A percentile compares a stretch with the other conserved stretches of the same genome.
phyloP scores from a whole-genome alignment of 345 rosid species.

The Rhizophora mangle region DNA sequence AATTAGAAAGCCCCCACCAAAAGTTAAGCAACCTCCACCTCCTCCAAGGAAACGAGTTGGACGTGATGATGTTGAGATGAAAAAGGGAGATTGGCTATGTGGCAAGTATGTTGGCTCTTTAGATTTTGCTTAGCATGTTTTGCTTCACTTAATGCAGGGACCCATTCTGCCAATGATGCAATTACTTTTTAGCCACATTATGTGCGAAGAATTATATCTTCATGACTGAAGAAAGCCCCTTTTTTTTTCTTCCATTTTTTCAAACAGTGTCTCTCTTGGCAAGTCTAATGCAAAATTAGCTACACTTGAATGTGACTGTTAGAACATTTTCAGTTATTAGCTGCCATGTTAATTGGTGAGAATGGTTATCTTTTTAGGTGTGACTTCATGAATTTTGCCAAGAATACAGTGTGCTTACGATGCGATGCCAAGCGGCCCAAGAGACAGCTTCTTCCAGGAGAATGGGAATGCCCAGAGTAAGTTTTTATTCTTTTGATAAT shows the following conservation, averaged over 20 bases:
- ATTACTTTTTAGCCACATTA: too few species aligned
- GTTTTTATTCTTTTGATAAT: slow-evolving; percentile 24
- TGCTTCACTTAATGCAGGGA: neutral
- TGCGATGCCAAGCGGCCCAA: slow-evolving; percentile 98
- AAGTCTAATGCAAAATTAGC: neutral
- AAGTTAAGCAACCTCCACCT: slow-evolving; percentile 96
- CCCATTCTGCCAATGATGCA: too few species aligned
- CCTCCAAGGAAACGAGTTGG: slow-evolving; percentile 90
- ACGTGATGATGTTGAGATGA: slow-evolving; percentile 95
- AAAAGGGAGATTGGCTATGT: slow-evolving; percentile 98
- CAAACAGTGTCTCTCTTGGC: neutral
- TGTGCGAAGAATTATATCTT: too few species aligned
- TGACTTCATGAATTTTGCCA: slow-evolving; percentile 96
- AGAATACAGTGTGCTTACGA: slow-evolving; percentile 85
- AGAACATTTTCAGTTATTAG: neutral
- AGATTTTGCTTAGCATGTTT: neutral
- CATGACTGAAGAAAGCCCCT: too few species aligned
- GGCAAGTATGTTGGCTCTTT: slow-evolving; percentile 62
- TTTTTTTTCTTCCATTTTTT: too few species aligned
- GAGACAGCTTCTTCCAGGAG: slow-evolving; percentile 97
- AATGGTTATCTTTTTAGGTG: slow-evolving; percentile 53
- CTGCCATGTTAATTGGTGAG: slow-evolving; percentile 8
- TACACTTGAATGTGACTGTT: neutral
- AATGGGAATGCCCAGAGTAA: slow-evolving; percentile 99
- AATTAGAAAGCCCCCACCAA: slow-evolving; percentile 77